phyloP scores from a whole-genome alignment of 2,329 filamentous ascomycete species.

The Fusarium camptoceras region DNA sequence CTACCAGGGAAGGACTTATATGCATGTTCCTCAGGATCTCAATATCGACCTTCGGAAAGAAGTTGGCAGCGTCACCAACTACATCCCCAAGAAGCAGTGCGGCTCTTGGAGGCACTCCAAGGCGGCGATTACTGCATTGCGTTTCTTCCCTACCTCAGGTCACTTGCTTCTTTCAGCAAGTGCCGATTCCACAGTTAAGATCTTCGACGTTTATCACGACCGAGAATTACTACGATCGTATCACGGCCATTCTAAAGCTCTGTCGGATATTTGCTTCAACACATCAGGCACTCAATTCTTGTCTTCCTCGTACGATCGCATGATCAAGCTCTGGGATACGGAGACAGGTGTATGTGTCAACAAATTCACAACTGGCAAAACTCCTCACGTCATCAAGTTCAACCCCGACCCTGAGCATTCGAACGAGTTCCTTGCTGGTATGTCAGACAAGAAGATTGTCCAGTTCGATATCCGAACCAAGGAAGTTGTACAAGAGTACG shows the following conservation, averaged over 20 bases:
- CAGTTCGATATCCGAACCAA: constrained; percentile 91
- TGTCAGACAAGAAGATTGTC: constrained; percentile 99
- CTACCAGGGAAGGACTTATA: constrained; percentile 95
- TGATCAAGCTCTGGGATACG: constrained; percentile 98
- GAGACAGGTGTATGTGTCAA: constrained; percentile 90
- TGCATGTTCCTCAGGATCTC: constrained; percentile 95
- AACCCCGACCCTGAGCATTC: constrained; percentile 82
- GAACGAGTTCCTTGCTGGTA: constrained; percentile 93
- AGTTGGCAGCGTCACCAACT: constrained; percentile 83
- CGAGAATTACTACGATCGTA: constrained; percentile 92
- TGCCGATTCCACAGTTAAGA: constrained; percentile 89
- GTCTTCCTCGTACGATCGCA: constrained; percentile 90
- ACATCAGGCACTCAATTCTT: constrained; percentile 85
- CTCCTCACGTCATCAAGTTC: constrained; percentile 93
- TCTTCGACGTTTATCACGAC: constrained; percentile 94
- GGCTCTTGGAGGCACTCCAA: constrained; percentile 91
- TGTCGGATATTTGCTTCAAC: constrained; percentile 92
- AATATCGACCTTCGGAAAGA: constrained; percentile 88
- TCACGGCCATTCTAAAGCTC: constrained; percentile 87
- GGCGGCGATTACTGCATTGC: constrained; percentile 86
- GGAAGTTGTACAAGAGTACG: constrained; percentile 94
- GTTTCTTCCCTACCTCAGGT: constrained; percentile 88
- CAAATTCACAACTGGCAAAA: constrained; percentile 93
- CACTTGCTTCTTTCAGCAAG: constrained; percentile 91
- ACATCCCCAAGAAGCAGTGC: constrained; percentile 92